These are phyloP conservation scores for Penicillium sp. DNA, from an alignment of 2,329 filamentous ascomycete genomes.

Conservation along the genomic window DNA sequence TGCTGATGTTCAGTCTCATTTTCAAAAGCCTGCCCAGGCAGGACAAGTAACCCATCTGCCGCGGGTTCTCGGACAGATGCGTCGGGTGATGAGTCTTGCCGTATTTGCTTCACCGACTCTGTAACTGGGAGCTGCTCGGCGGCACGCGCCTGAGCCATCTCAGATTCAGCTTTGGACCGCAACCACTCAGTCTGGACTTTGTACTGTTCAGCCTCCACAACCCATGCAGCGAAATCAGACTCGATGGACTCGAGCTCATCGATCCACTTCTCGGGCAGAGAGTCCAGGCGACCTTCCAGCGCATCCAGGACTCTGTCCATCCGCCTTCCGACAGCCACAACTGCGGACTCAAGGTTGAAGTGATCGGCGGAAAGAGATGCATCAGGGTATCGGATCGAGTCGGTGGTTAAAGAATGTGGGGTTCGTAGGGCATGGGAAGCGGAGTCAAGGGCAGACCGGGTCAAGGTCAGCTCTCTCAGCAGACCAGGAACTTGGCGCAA, in stretches of 20 bases:
- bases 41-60: neutral
- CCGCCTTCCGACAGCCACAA: conserved; percentile 65
- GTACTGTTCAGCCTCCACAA: conserved; percentile 68
- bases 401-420: conserved; percentile 21
- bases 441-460: conserved; percentile 34
- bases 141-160: conserved; percentile 1
- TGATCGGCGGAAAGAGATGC: conserved; percentile 43
- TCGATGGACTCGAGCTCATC: conserved; percentile 80
- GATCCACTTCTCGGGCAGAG: conserved; percentile 80
- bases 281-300: conserved; percentile 78
- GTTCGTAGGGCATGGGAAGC: conserved; percentile 32
- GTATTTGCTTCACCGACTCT: neutral
- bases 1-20: neutral
- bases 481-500: conserved; percentile 69
- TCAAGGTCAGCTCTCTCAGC: conserved; percentile 57
- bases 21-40: neutral
- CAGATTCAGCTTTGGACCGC: conserved; percentile 17
- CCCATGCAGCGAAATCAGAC: conserved; percentile 73
- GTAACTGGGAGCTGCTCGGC: neutral
- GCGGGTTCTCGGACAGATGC: neutral
- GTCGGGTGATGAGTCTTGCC: neutral
- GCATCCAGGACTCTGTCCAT: conserved; percentile 84
- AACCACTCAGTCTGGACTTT: conserved; percentile 63
- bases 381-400: conserved; percentile 29
- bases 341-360: conserved; percentile 62